Evolutionary conservation across 129 eudicot species (phyloP), one percentile per base, ranked within the genome.

Genomic region (Cynara cardunculus): DNA sequence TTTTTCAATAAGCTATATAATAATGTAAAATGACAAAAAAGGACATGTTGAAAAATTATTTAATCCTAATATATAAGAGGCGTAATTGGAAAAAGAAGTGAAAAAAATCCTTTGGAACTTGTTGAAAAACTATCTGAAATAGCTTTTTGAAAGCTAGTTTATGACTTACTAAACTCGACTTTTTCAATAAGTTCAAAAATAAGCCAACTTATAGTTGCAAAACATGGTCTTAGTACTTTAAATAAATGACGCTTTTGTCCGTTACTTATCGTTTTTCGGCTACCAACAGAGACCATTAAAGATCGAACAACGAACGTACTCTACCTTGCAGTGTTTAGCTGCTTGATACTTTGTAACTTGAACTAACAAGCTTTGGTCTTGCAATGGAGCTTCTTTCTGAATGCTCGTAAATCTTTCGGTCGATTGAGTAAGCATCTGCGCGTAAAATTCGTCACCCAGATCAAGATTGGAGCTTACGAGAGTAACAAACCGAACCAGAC

Each of bases 381-480:
- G 86, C 5, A 67, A 16, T 31, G 97, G 88, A 66, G 87, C 88
- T 88, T 92, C 97, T 78, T 90, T 88, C 73, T 90, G 96, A 66
- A 93, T 91, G 62, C 75, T 83, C 34, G 68, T 77, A 61, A 92
- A 93, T 85, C 98, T 93, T 81, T 93, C 98, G 0, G 84, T 86
- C 2, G 98, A 93, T 75, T 78, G 77, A 53, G 98, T 93, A 34
- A 92, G 88, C 97, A 92, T 92, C 97, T 92, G 85, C 74, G 65
- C 16, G 12, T 39, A 69, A 32, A 81, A 27, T 21, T 22, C 24
- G 24, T 56, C 21, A 56, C 65, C 65, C 24, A 2, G 1, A 56
- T 56, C 9, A 56, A 56, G 65, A 56, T n/a, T 24, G 2, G 10
- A 56, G 22, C 65, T 53, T 53, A 53, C n/a, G 64, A 53, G n/a